Base-by-base conservation (phyloP, 1,139 yeast species). In the Kodamaea arcana region DNA sequence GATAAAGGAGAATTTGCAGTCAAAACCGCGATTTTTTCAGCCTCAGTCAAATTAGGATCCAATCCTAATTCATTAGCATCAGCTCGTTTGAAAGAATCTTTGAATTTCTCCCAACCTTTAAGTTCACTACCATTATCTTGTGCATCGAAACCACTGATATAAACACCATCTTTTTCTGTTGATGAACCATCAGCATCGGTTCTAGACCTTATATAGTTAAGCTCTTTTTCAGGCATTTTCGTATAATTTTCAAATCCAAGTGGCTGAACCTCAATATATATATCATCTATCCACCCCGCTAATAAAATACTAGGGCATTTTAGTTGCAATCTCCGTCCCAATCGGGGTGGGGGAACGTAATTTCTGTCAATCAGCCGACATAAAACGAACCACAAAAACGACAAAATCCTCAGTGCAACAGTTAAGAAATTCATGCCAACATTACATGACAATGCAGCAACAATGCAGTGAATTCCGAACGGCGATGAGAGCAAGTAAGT, bases 1-100 rank as follows among this genome's bases (percentile, higher is more conserved):
- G 78, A 65, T 42, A 85, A 71, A 2, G 94, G 94, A 16, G 90
- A 69, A 50, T 74, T 72, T 15, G 90, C 83, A 21, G 88, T 77
- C 43, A 72, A 62, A 23, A 77, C 58, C 35, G 85, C 84, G 32
- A 83, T 75, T 52, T 72, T 79, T 60, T 86, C 94, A 24, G 76
- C 75, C 32, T 78, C 86, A 2, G 81, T 59, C 47, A 83, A 60
- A 51, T 72, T 72, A 26, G 85, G 84, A 53, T 83, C 92, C 29
- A 81, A 45, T n/a, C 80, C 85, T 46, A 67, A 51, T 9, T 64
- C 72, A 4, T 44, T 53, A 31, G 63, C 65, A 34, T 76, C 76
- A 34, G 68, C 75, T 42, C 75, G 63, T 52, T 65, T 78, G 62
- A 81, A 81, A 6, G 80, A 69, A 48, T 81, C 83, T 12, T 54